Percentiles rank a stretch among this genome's conserved stretches.
These are phyloP conservation scores for Macaranga tanarius DNA, from an alignment of 441 rosid genomes.

Conservation along the genomic window DNA sequence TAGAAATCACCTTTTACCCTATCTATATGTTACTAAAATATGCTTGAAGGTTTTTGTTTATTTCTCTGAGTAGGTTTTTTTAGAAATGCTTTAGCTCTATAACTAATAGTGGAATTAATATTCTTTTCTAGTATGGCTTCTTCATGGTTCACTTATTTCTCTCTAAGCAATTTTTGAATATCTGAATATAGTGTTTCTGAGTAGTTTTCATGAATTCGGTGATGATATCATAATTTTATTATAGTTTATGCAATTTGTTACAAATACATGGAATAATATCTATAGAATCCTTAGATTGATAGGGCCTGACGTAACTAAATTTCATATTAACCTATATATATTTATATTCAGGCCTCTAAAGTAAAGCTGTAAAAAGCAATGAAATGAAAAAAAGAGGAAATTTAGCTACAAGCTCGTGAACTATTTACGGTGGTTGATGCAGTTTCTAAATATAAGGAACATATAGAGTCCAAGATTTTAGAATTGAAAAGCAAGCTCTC, in stretches of 20 bases:
- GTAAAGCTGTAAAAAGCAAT: slow-evolving; percentile 55
- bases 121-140: slow-evolving; percentile 34
- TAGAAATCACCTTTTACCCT: neutral
- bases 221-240: neutral
- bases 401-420: slow-evolving; percentile 47
- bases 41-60: slow-evolving; percentile 4
- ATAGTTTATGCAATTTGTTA: neutral
- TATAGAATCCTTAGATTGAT: neutral
- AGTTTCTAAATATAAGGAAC: slow-evolving; percentile 68
- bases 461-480: slow-evolving; percentile 48
- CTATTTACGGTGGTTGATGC: slow-evolving; percentile 61
- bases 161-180: neutral
- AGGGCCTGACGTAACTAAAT: neutral
- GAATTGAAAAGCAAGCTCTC: slow-evolving; percentile 49
- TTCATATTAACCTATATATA: neutral
- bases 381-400: slow-evolving; percentile 58
- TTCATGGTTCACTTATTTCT: neutral
- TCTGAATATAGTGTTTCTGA: neutral
- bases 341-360: slow-evolving; percentile 38
- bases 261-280: neutral
- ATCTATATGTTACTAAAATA: neutral
- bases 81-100: neutral
- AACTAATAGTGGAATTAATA: slow-evolving; percentile 4
- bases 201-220: neutral
- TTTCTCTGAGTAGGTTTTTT: neutral